Evolutionary conservation across 1,284 basidiomycete genomes (phyloP).

Genomic region (Thecaphora thlaspeos): DNA sequence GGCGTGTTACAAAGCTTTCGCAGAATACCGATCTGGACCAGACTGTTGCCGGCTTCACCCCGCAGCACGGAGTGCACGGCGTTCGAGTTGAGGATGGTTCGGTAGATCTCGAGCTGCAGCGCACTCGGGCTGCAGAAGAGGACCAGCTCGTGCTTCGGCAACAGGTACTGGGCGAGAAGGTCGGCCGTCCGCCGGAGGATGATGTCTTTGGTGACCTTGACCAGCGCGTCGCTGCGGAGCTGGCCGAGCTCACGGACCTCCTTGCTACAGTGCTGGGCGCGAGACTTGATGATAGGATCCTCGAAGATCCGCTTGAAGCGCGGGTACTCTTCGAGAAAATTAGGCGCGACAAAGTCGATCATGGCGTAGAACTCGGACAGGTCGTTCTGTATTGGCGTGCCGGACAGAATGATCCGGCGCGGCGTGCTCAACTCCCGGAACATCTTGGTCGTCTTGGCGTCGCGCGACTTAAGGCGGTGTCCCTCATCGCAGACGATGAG

Average conservation of each 20-base stretch:
- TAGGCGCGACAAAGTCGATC: slow-evolving; percentile 93
- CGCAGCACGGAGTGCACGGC: slow-evolving; percentile 88
- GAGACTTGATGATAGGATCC: slow-evolving; percentile 85
- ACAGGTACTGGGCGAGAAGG: slow-evolving; percentile 92
- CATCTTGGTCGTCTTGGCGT: slow-evolving; percentile 78
- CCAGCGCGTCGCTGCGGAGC: slow-evolving; percentile 68
- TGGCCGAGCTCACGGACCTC: slow-evolving; percentile 91
- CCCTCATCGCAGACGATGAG: slow-evolving; percentile 94
- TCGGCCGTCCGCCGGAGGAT: slow-evolving; percentile 98
- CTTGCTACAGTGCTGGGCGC: slow-evolving; percentile 80
- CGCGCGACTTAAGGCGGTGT: slow-evolving; percentile 93
- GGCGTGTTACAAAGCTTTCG: slow-evolving; percentile 99
- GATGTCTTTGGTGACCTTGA: slow-evolving; percentile 64
- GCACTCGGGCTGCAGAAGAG: slow-evolving; percentile 90
- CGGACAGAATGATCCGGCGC: slow-evolving; percentile 93
- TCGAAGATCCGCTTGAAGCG: slow-evolving; percentile 98
- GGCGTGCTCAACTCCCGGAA: slow-evolving; percentile 81
- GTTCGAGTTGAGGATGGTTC: slow-evolving; percentile 87
- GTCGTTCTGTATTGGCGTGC: slow-evolving; percentile 97
- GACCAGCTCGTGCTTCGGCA: slow-evolving; percentile 98
- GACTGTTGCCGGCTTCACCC: slow-evolving; percentile 86
- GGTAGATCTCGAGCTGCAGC: slow-evolving; percentile 85
- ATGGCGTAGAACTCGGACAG: slow-evolving; percentile 95
- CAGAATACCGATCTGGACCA: slow-evolving; percentile 93
- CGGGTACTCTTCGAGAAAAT: slow-evolving; percentile 83